Base-by-base conservation (phyloP, 2,329 filamentous ascomycete genomes). In the Trichophyton simii region DNA sequence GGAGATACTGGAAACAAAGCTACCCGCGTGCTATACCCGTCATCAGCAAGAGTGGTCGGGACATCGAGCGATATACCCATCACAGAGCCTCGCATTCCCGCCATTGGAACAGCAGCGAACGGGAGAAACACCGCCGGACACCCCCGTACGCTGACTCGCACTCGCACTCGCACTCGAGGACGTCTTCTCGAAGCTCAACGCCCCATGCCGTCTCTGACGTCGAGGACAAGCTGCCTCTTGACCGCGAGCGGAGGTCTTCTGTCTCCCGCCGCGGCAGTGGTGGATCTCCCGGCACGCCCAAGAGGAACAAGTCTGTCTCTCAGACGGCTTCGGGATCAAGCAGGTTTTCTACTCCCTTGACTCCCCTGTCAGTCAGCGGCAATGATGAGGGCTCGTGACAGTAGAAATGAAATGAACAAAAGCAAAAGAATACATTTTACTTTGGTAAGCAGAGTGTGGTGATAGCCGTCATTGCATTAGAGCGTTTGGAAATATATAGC, bases 1-100 rank as follows among this genome's bases (percentile, higher is more conserved):
- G 87, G 81, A 77, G 82, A 38, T 55, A 55, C 50, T 72, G 73
- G 69, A 71, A 67, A 68, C 58, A 71, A 72, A 59, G 44, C 44
- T 50, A 44, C 44, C 11, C 5, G 15, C 58, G 36, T 18, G 28
- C 58, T 13, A 38, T 59, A 38, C 28, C 41, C 44, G 42, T 42
- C 18, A 42, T 57, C 18, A 42, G 22, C 55, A 41, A 66, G 44
- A 55, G 50, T 13, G 50, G 50, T 6, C 61, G 57, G 25, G 64
- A 69, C 28, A 58, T 67, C 6, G 71, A 73, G 6, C 63, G 64
- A 4, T 69, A 58, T 25, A n/a, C 55, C 22, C 72, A 15, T 71
- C 69, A 69, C 41, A 57, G 61, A 11, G 65, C 68, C 55, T 69
- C 70, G 46, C 66, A 68, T 4, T 63, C 65, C 3, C 50, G 58